Evolutionary conservation across 208 protist genomes (phyloP).

Genomic region (Trichomonas vaginalis): DNA sequence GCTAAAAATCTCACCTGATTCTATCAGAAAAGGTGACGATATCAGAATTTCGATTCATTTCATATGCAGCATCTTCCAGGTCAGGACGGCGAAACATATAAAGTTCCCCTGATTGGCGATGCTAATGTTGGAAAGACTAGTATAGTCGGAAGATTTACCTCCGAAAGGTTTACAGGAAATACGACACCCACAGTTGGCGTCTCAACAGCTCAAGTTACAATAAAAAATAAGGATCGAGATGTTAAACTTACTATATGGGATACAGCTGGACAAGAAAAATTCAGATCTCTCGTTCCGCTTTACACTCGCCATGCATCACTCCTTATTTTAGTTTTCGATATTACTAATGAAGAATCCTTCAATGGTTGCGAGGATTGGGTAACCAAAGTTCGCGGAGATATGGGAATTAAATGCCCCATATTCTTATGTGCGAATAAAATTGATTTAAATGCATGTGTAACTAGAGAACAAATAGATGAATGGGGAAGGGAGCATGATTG

Average conservation of each 20-base stretch:
- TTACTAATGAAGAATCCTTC: not conserved
- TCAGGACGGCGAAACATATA: not conserved
- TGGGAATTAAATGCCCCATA: not conserved
- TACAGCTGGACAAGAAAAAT: not conserved
- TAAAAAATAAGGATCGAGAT: not conserved
- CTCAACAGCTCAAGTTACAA: not conserved
- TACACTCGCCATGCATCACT: not conserved
- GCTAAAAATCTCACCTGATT: too few relatives aligned
- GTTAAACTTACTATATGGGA: not conserved
- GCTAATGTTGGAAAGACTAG: not conserved
- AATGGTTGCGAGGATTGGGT: not conserved
- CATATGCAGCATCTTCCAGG: not conserved
- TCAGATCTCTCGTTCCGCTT: not conserved
- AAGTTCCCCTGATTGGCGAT: not conserved
- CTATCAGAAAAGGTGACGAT: not conserved
- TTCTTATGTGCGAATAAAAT: slow-evolving; percentile 6
- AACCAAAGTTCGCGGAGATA: not conserved
- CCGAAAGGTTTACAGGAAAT: not conserved
- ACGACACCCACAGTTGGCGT: not conserved
- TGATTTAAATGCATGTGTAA: not conserved
- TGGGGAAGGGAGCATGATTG: not conserved
- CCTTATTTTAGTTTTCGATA: not conserved
- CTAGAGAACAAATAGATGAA: not conserved
- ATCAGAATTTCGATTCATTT: not conserved
- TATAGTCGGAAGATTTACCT: not conserved